Percentiles rank a stretch among this genome's conserved stretches.
Evolutionary conservation across 352 stramenopile species (phyloP).

Genomic region (Thraustochytrium striatum): DNA sequence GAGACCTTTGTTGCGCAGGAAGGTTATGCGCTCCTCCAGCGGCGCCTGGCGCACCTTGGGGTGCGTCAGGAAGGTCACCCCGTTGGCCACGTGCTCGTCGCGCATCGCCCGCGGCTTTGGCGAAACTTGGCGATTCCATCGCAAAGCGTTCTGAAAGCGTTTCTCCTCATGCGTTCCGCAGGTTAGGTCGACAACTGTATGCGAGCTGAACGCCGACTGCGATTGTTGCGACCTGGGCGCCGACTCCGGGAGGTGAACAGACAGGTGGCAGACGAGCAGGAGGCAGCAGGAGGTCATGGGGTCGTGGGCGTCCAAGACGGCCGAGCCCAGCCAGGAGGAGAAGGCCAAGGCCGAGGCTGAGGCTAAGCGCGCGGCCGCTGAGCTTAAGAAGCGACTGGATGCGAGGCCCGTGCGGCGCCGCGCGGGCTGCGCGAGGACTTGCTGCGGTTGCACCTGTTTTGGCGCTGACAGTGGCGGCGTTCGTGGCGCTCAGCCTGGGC

Average conservation of each 20-base stretch:
- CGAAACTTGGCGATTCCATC: too few relatives aligned
- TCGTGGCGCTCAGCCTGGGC: not conserved
- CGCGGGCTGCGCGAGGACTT: constrained; percentile 1
- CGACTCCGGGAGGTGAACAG: too few relatives aligned
- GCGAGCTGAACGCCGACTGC: too few relatives aligned
- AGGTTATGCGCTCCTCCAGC: constrained; percentile 28
- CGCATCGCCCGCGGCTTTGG: too few relatives aligned
- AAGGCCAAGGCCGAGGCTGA: not conserved
- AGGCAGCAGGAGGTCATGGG: too few relatives aligned
- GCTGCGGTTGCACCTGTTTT: constrained; percentile 9
- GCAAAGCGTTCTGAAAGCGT: too few relatives aligned
- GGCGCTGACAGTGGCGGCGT: not conserved
- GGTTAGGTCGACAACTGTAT: too few relatives aligned
- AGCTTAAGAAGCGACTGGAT: too few relatives aligned
- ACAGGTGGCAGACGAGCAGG: too few relatives aligned
- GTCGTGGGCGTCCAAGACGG: not conserved
- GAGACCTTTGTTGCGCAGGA: constrained; percentile 42
- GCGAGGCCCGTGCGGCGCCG: not conserved
- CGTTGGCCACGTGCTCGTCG: constrained; percentile 34
- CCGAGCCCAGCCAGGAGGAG: not conserved
- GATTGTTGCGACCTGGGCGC: too few relatives aligned
- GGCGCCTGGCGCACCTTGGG: constrained; percentile 29
- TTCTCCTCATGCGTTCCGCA: too few relatives aligned
- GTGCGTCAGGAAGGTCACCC: constrained; percentile 40
- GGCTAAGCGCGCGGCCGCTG: not conserved